Percentiles rank a stretch among this genome's conserved stretches.
Conservation (phyloP, 2,329 filamentous ascomycete genomes). For the Catunica adiposa region DNA sequence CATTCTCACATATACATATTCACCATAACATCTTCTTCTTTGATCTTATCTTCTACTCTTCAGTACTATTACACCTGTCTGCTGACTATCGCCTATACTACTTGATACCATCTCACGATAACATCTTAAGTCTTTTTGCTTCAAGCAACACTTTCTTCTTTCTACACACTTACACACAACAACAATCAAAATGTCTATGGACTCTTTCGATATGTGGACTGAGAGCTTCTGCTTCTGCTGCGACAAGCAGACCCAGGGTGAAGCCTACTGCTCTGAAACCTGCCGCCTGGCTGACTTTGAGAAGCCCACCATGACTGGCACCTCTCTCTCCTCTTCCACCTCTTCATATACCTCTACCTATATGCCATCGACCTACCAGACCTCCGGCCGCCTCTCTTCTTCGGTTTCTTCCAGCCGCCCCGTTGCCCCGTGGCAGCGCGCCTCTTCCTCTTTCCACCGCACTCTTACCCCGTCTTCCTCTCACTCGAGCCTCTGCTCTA, state of each 20-base stretch:
- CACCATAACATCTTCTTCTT: background rate
- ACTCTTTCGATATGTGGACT: slow-evolving; percentile 48
- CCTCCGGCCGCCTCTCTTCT: slow-evolving; percentile 28
- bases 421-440: slow-evolving; percentile 17
- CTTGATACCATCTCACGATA: slow-evolving; percentile 3
- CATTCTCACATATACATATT: background rate
- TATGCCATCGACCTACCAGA: slow-evolving; percentile 51
- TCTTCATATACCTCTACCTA: slow-evolving; percentile 25
- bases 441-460: slow-evolving; percentile 21
- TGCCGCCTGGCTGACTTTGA: slow-evolving; percentile 82
- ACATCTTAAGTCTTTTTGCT: background rate
- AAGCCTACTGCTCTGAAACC: slow-evolving; percentile 80
- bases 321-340: slow-evolving; percentile 16
- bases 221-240: slow-evolving; percentile 89
- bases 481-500: slow-evolving; percentile 67
- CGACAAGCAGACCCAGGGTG: slow-evolving; percentile 61
- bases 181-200: slow-evolving; percentile 27
- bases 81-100: background rate
- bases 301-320: slow-evolving; percentile 25
- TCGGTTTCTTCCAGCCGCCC: slow-evolving; percentile 22
- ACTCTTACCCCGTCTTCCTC: slow-evolving; percentile 57
- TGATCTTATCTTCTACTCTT: background rate
- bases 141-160: background rate
- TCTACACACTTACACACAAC: slow-evolving; percentile 13
- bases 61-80: background rate